A percentile compares a stretch with the other conserved stretches of the same genome.
phyloP scores from a whole-genome alignment of 768 basidiomycete genomes.

The Naganishia onofrii region DNA sequence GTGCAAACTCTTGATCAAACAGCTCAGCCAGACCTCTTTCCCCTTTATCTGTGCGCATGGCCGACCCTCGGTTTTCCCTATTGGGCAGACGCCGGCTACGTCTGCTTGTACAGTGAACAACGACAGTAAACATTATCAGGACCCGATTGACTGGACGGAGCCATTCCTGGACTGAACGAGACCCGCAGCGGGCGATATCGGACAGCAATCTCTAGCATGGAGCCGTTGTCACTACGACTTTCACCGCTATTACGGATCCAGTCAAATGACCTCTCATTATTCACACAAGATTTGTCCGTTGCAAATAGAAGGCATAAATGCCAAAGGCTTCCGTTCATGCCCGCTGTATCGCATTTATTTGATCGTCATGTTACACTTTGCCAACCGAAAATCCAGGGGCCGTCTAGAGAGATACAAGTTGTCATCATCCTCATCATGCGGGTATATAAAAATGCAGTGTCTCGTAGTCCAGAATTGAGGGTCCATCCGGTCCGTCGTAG shows the following conservation, averaged over 20 bases:
- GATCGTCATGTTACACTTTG: constrained; percentile 5
- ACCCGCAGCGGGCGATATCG: no score
- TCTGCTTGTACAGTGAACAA: background rate
- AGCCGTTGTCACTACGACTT: no score
- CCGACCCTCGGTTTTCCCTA: constrained; percentile 62
- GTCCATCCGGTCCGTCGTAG: background rate
- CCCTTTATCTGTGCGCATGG: constrained; percentile 98
- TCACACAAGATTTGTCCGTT: no score
- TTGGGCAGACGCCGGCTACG: constrained; percentile 36
- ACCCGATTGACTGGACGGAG: background rate
- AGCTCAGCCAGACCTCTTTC: constrained; percentile 69
- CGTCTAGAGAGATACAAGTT: constrained; percentile 25
- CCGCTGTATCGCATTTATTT: no score
- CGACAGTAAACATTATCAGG: no score
- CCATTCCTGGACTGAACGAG: background rate
- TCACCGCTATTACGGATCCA: no score
- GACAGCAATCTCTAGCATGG: no score
- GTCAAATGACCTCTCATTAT: no score
- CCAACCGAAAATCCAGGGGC: background rate
- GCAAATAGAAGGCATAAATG: no score
- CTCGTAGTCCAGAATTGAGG: constrained; percentile 5
- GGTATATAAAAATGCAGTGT: background rate
- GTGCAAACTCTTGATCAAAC: constrained; percentile 65
- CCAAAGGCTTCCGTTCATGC: no score
- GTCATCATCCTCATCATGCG: no score